phyloP scores from a whole-genome alignment of 768 basidiomycete species.

The Boletus vinaceobasis region DNA sequence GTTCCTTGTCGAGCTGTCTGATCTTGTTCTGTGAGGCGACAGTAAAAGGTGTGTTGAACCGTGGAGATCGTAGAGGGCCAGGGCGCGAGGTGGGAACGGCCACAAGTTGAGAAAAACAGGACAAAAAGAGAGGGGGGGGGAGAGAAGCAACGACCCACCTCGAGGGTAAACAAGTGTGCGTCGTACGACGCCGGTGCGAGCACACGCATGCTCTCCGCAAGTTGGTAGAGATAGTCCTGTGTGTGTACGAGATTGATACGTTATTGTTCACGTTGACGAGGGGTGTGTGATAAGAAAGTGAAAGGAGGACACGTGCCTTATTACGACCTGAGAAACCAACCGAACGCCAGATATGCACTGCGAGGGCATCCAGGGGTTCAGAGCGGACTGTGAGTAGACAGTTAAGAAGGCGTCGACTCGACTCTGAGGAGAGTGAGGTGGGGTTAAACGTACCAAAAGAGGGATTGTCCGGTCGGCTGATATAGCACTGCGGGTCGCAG shows the following conservation, averaged over 20 bases:
- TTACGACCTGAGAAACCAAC: conserved; percentile 86
- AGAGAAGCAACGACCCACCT: conserved; percentile 41
- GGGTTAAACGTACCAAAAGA: not conserved
- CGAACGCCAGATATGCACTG: conserved; percentile 65
- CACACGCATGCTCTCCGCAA: conserved; percentile 67
- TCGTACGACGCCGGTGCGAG: conserved; percentile 74
- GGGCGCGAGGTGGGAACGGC: too few species aligned
- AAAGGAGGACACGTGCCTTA: conserved; percentile 48
- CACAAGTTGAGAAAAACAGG: too few species aligned
- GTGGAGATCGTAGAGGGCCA: not conserved
- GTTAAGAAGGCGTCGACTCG: not conserved
- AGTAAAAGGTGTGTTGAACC: too few species aligned
- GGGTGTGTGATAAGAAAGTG: not conserved
- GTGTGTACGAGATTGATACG: not conserved
- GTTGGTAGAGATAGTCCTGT: conserved; percentile 84
- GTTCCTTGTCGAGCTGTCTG: conserved; percentile 9
- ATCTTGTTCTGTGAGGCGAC: conserved; percentile 4
- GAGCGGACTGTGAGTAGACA: conserved; percentile 58
- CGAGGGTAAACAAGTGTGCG: conserved; percentile 70
- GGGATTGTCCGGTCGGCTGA: conserved; percentile 68
- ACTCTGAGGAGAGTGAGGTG: not conserved
- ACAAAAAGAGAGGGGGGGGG: too few species aligned
- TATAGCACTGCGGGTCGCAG: conserved; percentile 63
- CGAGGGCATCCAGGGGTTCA: conserved; percentile 66
- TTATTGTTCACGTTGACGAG: too few species aligned